phyloP scores from a whole-genome alignment of 2,329 filamentous ascomycete species.

The Plectosphaerella cucumerina region DNA sequence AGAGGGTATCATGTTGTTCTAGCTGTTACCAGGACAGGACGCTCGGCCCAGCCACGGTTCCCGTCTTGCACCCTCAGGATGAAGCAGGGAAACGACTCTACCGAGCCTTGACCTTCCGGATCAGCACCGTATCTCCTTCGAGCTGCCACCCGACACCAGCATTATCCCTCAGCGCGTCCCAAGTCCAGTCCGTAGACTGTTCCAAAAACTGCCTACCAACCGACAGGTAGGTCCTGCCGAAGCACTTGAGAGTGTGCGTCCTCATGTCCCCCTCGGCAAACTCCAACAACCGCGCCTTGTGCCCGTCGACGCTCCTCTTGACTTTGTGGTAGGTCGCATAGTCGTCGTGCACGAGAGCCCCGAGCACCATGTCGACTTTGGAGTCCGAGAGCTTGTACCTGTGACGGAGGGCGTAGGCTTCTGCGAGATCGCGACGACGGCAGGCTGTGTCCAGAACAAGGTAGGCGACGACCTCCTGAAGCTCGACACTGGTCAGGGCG shows the following conservation, averaged over 20 bases:
- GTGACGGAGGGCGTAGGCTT: conserved; percentile 65
- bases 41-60: too few relatives aligned
- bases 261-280: conserved; percentile 74
- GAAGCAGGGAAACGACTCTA: conserved; percentile 10
- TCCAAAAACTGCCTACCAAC: conserved; percentile 69
- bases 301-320: conserved; percentile 70
- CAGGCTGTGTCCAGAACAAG: conserved; percentile 86
- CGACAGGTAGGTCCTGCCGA: conserved; percentile 75
- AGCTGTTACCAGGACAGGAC: too few relatives aligned
- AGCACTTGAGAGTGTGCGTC: conserved; percentile 76
- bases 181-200: conserved; percentile 61
- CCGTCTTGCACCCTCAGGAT: too few relatives aligned
- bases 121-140: conserved; percentile 69
- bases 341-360: conserved; percentile 73
- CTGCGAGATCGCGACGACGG: conserved; percentile 68
- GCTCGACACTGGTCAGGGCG: conserved; percentile 66
- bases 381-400: conserved; percentile 59
- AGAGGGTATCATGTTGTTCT: too few relatives aligned
- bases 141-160: conserved; percentile 83
- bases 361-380: conserved; percentile 66
- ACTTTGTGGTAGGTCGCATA: conserved; percentile 75
- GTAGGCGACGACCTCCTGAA: conserved; percentile 76
- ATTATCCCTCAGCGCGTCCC: conserved; percentile 63
- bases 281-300: conserved; percentile 74
- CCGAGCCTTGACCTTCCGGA: conserved; percentile 53